Base-by-base conservation (phyloP, 352 stramenopile genomes). In the Phytophthora macrochlamydospora region DNA sequence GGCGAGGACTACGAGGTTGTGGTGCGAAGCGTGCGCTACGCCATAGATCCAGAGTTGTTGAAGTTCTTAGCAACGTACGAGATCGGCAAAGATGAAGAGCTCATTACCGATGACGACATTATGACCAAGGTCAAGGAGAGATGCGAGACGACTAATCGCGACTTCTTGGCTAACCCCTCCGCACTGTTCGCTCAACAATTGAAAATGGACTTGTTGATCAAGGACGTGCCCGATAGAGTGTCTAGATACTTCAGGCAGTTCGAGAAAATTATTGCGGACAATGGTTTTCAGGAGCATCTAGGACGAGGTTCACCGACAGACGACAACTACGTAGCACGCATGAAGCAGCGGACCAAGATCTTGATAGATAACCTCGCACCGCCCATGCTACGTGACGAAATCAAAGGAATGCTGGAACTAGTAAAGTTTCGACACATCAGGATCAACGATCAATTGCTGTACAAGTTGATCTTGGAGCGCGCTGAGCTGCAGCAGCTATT, bases 181-280 rank as follows among this genome's bases (percentile, higher is more conserved):
- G 55, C 44, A 6, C 65, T 30, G 18, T 24, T 24, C 18, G 18
- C 18, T 24, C 18, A 24, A 29, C 28, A 2, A 61, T 49, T 74
- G 33, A 14, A 35, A 35, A 62, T 74, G 60, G 33, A 66, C 30
- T 28, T 71, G 38, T 24, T 13, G 3, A 30, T 59, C 14, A 51
- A 58, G 30, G 45, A 66, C 48, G 55, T 60, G n/a, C 32, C 62
- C 2, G 40, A 45, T 1, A 49, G 64, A 40, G 52, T 66, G 7
- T 24, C 62, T 2, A 60, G 59, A 24, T 64, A 60, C 18, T 66
- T 71, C 8, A 32, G 59, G 18, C 24, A 61, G 12, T 71, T 67
- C 32, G 44, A 71, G 2, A 18, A 63, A 18, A 13, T 63, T 5
- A 51, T 71, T 14, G 42, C 57, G 18, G 54, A 62, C 12, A n/a